phyloP scores from a whole-genome alignment of 257 asterid species.

The Solanum habrochaites region DNA sequence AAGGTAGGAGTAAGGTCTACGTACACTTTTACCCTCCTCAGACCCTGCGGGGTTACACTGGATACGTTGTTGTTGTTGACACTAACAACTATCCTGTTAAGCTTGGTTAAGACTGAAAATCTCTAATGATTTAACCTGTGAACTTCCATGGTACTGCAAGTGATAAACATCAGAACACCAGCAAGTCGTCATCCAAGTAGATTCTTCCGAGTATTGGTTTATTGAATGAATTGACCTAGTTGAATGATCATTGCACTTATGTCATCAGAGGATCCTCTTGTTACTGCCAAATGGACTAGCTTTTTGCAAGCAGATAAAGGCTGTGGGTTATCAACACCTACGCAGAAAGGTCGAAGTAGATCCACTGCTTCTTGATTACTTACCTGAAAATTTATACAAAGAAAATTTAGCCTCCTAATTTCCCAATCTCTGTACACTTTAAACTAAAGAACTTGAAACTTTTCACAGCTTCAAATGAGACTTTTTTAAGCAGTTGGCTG shows the following conservation, averaged over 20 bases:
- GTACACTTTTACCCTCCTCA: background rate
- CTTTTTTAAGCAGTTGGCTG: background rate
- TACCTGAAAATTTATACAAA: conserved; percentile 31
- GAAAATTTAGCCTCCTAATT: background rate
- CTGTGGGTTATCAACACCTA: conserved; percentile 25
- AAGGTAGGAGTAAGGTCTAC: background rate
- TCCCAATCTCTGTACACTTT: background rate
- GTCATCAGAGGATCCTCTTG: conserved; percentile 70
- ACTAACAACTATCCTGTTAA: background rate
- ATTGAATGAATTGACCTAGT: conserved; percentile 31
- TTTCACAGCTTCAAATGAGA: background rate
- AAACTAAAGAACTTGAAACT: background rate
- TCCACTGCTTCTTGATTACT: conserved; percentile 81
- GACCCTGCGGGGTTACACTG: background rate
- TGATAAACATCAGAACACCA: background rate
- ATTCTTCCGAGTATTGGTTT: background rate
- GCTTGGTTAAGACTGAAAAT: background rate
- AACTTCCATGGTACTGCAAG: background rate
- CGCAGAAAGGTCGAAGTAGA: conserved; percentile 28
- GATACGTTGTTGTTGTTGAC: background rate
- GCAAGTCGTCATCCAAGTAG: background rate
- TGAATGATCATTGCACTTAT: conserved; percentile 51
- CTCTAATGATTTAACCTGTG: background rate
- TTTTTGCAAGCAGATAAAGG: conserved; percentile 52
- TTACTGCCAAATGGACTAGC: conserved; percentile 47